phyloP scores from a whole-genome alignment of 225 moss, liverwort and hornwort genomes.

The Pleurozium schreberi region DNA sequence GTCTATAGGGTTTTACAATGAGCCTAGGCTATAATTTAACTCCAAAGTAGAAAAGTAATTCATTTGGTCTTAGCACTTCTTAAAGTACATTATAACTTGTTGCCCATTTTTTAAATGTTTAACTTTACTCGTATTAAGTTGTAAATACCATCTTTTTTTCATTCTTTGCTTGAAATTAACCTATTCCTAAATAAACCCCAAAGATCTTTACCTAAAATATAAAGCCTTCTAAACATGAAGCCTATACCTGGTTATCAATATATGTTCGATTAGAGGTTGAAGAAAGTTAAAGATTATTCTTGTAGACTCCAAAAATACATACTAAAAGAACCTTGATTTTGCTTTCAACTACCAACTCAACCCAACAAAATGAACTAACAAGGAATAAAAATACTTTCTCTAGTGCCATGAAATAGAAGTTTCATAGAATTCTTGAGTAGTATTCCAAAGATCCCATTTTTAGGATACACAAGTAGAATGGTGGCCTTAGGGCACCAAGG shows the following conservation, averaged over 20 bases:
- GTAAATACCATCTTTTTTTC: background rate
- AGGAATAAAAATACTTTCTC: too few species aligned
- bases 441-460: background rate
- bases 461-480: too few species aligned
- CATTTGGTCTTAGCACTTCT: too few species aligned
- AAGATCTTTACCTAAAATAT: too few species aligned
- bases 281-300: background rate
- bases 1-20: background rate
- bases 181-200: fast-evolving
- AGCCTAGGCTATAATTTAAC: too few species aligned
- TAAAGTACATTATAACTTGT: background rate
- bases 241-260: background rate
- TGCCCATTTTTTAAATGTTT: background rate
- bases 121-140: background rate
- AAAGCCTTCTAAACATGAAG: background rate
- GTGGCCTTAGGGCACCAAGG: background rate
- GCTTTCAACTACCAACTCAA: background rate
- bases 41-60: background rate
- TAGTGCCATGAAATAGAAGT: too few species aligned
- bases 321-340: background rate
- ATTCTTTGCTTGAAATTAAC: background rate
- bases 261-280: fast-evolving
- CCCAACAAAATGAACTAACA: fast-evolving
- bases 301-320: background rate
- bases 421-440: too few species aligned